Percentiles rank a stretch among this genome's conserved stretches.
These are phyloP conservation scores for Pseudoperonospora humuli DNA, from an alignment of 352 stramenopile genomes.

Conservation along the genomic window DNA sequence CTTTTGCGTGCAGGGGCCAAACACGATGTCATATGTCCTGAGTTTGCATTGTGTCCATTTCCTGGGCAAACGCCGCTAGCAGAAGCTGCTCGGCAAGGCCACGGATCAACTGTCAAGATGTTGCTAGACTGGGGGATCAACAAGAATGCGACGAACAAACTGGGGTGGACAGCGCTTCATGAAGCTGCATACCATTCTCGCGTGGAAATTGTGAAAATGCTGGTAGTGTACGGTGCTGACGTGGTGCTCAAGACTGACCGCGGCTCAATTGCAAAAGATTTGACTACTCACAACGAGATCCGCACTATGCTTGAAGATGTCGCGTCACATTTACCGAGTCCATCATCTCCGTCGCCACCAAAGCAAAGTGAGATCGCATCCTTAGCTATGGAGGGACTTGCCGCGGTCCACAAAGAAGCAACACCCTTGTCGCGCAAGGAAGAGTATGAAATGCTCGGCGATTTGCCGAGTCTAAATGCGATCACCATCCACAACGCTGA, in stretches of 20 bases:
- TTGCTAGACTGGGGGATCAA: conserved; percentile 73
- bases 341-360: conserved; percentile 12
- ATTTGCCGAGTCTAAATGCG: conserved; percentile 53
- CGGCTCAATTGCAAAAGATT: conserved; percentile 55
- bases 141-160: conserved; percentile 66
- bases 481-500: conserved; percentile 58
- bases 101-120: conserved; percentile 52
- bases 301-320: conserved; percentile 70
- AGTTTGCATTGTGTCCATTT: conserved; percentile 76
- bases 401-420: conserved; percentile 26
- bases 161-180: conserved; percentile 75
- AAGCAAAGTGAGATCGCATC: conserved; percentile 8
- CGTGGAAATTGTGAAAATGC: conserved; percentile 58
- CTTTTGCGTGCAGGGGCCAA: conserved; percentile 64
- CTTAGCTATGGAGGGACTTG: too few species aligned
- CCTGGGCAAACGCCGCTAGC: conserved; percentile 56
- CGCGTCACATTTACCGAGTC: conserved; percentile 25
- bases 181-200: conserved; percentile 75
- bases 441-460: conserved; percentile 69
- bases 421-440: conserved; percentile 63
- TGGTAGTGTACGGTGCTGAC: conserved; percentile 73
- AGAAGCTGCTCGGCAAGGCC: conserved; percentile 63
- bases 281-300: conserved; percentile 79
- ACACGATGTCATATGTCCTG: conserved; percentile 56
- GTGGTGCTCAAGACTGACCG: conserved; percentile 58